Base-by-base conservation (phyloP, 2,329 filamentous ascomycete species). In the Cercospora sp. region DNA sequence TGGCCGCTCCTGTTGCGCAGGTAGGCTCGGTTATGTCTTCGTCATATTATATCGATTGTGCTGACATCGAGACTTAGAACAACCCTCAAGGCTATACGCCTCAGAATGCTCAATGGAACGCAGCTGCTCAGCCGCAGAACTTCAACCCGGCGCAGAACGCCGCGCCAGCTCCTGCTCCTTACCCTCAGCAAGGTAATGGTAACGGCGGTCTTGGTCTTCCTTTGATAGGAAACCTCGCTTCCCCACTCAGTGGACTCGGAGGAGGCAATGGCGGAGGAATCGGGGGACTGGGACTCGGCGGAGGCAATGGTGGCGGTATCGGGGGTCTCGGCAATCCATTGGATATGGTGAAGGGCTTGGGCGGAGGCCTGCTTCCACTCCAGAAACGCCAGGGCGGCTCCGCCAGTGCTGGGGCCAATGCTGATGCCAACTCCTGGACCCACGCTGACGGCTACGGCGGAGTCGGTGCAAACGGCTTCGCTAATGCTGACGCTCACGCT, bases 1-100 rank as follows among this genome's bases (percentile, higher is more conserved):
- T 31, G 55, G 55, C 55, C 55, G 55, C 55, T 9, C 55, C 55
- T 58, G 31, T 58, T 18, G 55, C 55, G n/a, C 55, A 58, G 55
- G 55, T 58, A 36, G 2, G 30, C 28, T 16, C 12, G 3, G n/a
- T 5, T 3, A 13, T 20, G 23, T 16, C 23, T 53, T 28, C 4
- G 12, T 5, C 10, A 12, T 7, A 6, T 28, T 6, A 5, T 23
- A 9, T 53, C 13, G 48, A 53, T 23, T 28, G 48, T 28, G 20
- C 48, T 26, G 13, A 16, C 20, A n/a, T 13, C n/a, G 10, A 53
- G 2, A 26, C 20, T 6, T 26, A 26, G 20, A 5, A 53, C 2
- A 23, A 23, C 20, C 48, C 48, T 13, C 20, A 26, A 7, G 18
- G 18, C 28, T 53, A 53, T 53, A 12, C 18, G 23, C 18, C 18